Evolutionary conservation across 352 stramenopile genomes (phyloP).

Genomic region (Phytophthora litchii): DNA sequence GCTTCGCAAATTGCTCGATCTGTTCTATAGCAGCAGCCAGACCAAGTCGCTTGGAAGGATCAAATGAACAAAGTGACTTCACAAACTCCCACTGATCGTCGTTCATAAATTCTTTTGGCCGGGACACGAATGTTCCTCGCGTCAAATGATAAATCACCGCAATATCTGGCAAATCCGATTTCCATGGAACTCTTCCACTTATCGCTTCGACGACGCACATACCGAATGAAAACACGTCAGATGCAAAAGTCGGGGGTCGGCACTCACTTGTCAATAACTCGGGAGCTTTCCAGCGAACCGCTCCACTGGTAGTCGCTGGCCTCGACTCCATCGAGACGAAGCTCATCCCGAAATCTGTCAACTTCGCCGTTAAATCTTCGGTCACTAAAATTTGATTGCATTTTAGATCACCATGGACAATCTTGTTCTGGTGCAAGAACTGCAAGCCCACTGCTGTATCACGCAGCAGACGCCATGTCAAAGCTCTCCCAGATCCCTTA

Average conservation of each 20-base stretch:
- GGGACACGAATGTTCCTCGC: not conserved
- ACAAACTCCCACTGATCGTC: constrained; percentile 14
- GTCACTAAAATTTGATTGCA: constrained; percentile 30
- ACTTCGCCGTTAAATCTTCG: constrained; percentile 10
- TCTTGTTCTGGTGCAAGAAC: constrained; percentile 21
- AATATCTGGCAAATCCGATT: not conserved
- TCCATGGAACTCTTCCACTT: constrained; percentile 2
- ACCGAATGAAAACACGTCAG: constrained; percentile 19
- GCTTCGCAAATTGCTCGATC: not conserved
- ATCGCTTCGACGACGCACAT: constrained; percentile 15
- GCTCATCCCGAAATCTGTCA: constrained; percentile 35
- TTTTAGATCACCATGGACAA: constrained; percentile 28
- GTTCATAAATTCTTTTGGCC: constrained; percentile 1
- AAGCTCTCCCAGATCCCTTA: not conserved
- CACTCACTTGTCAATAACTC: constrained; percentile 1
- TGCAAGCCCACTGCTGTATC: constrained; percentile 22
- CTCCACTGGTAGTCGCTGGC: not conserved
- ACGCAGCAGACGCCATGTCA: constrained; percentile 22
- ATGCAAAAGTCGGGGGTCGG: constrained; percentile 1
- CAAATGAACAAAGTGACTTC: not conserved
- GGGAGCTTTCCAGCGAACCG: constrained; percentile 10
- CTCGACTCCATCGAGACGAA: constrained; percentile 11
- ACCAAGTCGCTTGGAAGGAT: not conserved
- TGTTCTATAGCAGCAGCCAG: not conserved
- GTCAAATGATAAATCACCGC: constrained; percentile 8